Conservation (phyloP, 495 filamentous ascomycete species). For the Aspergillus leporis region DNA sequence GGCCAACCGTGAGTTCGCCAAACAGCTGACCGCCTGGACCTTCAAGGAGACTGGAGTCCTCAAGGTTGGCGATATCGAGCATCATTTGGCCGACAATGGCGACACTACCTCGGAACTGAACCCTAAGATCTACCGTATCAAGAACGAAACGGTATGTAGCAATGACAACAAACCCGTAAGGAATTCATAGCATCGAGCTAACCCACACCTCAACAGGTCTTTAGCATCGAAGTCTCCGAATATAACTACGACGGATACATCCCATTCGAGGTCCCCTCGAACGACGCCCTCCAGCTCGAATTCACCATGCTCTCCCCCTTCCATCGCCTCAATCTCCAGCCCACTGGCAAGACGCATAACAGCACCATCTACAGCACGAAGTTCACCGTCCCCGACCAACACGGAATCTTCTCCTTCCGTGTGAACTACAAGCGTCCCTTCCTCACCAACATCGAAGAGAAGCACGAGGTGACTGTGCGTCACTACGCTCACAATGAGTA, state of each 20-base stretch:
- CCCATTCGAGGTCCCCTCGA: slow-evolving; percentile 68
- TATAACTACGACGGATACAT: slow-evolving; percentile 67
- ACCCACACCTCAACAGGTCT: slow-evolving; percentile 58
- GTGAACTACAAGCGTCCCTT: slow-evolving; percentile 96
- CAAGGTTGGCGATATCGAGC: slow-evolving; percentile 78
- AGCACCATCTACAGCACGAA: slow-evolving; percentile 71
- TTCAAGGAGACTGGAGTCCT: slow-evolving; percentile 93
- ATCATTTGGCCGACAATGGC: slow-evolving; percentile 61
- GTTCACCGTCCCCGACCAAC: slow-evolving; percentile 89
- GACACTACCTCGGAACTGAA: slow-evolving; percentile 56
- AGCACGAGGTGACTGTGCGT: slow-evolving; percentile 87
- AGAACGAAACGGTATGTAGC: slow-evolving; percentile 87
- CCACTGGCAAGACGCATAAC: slow-evolving; percentile 57
- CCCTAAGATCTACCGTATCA: slow-evolving; percentile 90
- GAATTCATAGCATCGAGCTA: slow-evolving; percentile 17
- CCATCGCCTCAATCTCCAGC: slow-evolving; percentile 79
- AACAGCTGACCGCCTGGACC: slow-evolving; percentile 81
- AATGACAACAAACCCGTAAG: neutral
- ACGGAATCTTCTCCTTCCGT: slow-evolving; percentile 96
- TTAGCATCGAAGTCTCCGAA: slow-evolving; percentile 85
- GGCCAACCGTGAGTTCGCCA: slow-evolving; percentile 82
- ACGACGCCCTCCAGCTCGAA: slow-evolving; percentile 84
- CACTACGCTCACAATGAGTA: slow-evolving; percentile 98
- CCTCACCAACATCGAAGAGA: slow-evolving; percentile 86
- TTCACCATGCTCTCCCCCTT: slow-evolving; percentile 99